Conservation (phyloP, 2,329 filamentous ascomycete genomes). For the Coccinonectria pachysandricola region DNA sequence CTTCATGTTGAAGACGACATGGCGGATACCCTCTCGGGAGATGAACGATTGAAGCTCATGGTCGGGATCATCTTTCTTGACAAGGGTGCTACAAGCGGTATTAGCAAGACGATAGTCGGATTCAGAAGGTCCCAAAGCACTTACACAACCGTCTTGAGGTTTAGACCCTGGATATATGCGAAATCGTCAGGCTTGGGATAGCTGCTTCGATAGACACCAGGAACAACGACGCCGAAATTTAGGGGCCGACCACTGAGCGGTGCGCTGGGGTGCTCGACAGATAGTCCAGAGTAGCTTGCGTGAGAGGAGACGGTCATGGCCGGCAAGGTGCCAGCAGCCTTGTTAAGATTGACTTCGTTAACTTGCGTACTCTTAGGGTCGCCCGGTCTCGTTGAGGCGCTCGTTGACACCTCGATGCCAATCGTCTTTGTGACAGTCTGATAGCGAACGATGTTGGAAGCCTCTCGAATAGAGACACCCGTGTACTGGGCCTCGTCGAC, state of each 20-base stretch:
- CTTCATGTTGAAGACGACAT: conserved; percentile 66
- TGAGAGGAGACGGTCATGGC: conserved; percentile 11
- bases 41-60: conserved; percentile 52
- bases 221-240: conserved; percentile 69
- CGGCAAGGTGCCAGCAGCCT: conserved; percentile 3
- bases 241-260: conserved; percentile 33
- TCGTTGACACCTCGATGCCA: conserved; percentile 8
- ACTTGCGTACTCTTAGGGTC: too few relatives aligned
- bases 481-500: conserved; percentile 15
- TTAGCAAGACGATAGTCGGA: conserved; percentile 7
- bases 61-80: conserved; percentile 48
- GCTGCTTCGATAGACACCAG: conserved; percentile 70
- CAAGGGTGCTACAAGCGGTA: conserved; percentile 43
- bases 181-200: conserved; percentile 67
- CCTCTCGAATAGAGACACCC: conserved; percentile 7
- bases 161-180: conserved; percentile 54
- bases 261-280: conserved; percentile 11
- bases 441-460: conserved; percentile 7
- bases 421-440: conserved; percentile 6
- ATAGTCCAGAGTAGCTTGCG: conserved; percentile 6
- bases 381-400: too few relatives aligned
- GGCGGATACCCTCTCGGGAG: conserved; percentile 53
- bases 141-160: conserved; percentile 71
- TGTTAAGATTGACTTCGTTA: too few relatives aligned
- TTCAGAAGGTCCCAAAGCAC: conserved; percentile 21